These are phyloP conservation scores for Eruca vesicaria DNA, from an alignment of 441 rosid species.

Conservation along the genomic window DNA sequence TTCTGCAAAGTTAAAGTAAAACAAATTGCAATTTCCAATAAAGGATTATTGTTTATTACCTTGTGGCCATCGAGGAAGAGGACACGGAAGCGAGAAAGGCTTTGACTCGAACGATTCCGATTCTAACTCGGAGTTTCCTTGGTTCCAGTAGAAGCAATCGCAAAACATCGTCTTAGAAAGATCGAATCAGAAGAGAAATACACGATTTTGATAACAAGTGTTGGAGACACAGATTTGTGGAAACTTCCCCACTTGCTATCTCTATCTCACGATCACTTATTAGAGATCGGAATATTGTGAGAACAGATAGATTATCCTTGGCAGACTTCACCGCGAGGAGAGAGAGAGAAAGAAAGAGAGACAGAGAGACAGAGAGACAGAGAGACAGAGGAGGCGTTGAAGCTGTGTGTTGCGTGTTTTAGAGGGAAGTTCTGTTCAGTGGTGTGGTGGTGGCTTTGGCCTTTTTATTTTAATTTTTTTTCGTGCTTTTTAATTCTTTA, in stretches of 20 bases:
- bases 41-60: slow-evolving; percentile 32
- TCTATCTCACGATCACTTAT: neutral
- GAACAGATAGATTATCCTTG: slow-evolving; percentile 13
- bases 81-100: slow-evolving; percentile 56
- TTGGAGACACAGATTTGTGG: neutral
- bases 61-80: slow-evolving; percentile 64
- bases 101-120: slow-evolving; percentile 37
- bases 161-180: slow-evolving; percentile 56
- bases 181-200: slow-evolving; percentile 9
- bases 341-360: slow-evolving; percentile 9
- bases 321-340: slow-evolving; percentile 20
- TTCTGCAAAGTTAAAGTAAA: neutral
- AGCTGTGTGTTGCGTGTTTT: slow-evolving; percentile 22
- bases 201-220: slow-evolving; percentile 19
- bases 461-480: neutral
- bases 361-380: slow-evolving; percentile 7
- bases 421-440: slow-evolving; percentile 17
- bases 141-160: slow-evolving; percentile 66
- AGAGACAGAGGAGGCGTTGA: slow-evolving; percentile 21
- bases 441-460: slow-evolving; percentile 4
- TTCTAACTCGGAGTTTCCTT: slow-evolving; percentile 30
- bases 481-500: neutral
- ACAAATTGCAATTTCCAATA: neutral
- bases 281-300: neutral
- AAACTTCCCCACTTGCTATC: neutral